These are phyloP conservation scores for Xylaria polymorpha DNA, from an alignment of 2,329 filamentous ascomycete genomes.

Conservation along the genomic window DNA sequence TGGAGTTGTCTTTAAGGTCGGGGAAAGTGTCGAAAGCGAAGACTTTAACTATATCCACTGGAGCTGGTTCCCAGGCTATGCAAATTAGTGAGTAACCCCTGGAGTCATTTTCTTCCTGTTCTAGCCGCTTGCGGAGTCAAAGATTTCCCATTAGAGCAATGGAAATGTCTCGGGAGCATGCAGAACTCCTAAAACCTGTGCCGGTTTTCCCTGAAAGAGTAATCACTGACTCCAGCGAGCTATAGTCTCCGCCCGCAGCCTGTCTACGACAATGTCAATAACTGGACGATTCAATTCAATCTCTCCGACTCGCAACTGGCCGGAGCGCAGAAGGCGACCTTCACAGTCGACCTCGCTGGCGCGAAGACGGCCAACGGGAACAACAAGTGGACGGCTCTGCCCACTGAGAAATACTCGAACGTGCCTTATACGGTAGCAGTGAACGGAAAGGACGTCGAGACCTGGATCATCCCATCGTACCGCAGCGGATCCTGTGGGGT, in stretches of 20 bases:
- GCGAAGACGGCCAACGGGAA: constrained; percentile 69
- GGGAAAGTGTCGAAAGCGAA: constrained; percentile 58
- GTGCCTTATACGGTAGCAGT: constrained; percentile 61
- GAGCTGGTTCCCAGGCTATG: constrained; percentile 70
- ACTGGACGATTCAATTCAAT: constrained; percentile 70
- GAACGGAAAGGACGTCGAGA: constrained; percentile 55
- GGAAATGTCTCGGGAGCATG: too few relatives aligned
- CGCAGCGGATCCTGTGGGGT: constrained; percentile 70
- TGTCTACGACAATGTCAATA: constrained; percentile 56
- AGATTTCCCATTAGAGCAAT: too few relatives aligned
- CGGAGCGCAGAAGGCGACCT: constrained; percentile 61
- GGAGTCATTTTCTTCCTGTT: too few relatives aligned
- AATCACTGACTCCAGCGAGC: too few relatives aligned
- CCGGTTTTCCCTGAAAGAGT: too few relatives aligned
- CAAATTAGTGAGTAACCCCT: too few relatives aligned
- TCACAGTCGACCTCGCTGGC: constrained; percentile 72
- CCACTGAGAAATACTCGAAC: constrained; percentile 62
- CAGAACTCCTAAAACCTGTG: too few relatives aligned
- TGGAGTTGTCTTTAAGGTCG: constrained; percentile 65
- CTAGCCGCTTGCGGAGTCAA: too few relatives aligned
- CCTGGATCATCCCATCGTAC: constrained; percentile 51
- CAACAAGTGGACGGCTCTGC: constrained; percentile 66
- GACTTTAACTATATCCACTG: constrained; percentile 75
- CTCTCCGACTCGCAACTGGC: constrained; percentile 57
- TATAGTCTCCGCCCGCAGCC: constrained; percentile 56